Evolutionary conservation across 352 stramenopile species (phyloP).

Genomic region (Pythium graminicola): DNA sequence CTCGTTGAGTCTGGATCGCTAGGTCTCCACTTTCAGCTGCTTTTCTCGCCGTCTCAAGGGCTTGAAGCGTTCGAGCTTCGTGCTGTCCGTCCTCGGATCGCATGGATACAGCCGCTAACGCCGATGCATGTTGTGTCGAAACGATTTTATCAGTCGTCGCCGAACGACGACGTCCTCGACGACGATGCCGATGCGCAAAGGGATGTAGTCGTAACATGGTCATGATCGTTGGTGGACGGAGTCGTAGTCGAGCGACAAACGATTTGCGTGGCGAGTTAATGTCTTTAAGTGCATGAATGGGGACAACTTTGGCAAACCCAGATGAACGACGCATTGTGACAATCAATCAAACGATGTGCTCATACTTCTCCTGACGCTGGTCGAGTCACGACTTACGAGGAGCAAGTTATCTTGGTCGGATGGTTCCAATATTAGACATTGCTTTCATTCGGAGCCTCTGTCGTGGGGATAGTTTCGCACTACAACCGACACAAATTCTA

Average conservation of each 20-base stretch:
- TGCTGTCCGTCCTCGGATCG: background rate
- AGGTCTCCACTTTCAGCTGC: background rate
- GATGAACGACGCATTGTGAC: too few species aligned
- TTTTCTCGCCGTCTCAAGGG: background rate
- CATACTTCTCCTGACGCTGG: too few species aligned
- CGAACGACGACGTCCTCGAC: slow-evolving; percentile 4
- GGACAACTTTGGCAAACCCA: background rate
- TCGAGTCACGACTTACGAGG: too few species aligned
- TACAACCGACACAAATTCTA: too few species aligned
- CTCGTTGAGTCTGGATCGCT: background rate
- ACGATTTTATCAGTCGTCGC: slow-evolving; percentile 8
- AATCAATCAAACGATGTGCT: too few species aligned
- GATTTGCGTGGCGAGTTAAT: background rate
- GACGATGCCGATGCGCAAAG: background rate
- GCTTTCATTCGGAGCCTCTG: too few species aligned
- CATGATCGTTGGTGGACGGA: background rate
- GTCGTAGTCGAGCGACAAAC: background rate
- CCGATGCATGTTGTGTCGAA: background rate
- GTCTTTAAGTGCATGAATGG: background rate
- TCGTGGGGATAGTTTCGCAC: too few species aligned
- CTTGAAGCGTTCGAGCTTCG: background rate
- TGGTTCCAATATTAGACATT: too few species aligned
- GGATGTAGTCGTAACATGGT: background rate
- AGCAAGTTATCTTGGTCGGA: too few species aligned
- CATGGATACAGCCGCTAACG: background rate